Evolutionary conservation across 192 early-diverging fungal genomes (phyloP).

Genomic region (Neocallimastix lanati): DNA sequence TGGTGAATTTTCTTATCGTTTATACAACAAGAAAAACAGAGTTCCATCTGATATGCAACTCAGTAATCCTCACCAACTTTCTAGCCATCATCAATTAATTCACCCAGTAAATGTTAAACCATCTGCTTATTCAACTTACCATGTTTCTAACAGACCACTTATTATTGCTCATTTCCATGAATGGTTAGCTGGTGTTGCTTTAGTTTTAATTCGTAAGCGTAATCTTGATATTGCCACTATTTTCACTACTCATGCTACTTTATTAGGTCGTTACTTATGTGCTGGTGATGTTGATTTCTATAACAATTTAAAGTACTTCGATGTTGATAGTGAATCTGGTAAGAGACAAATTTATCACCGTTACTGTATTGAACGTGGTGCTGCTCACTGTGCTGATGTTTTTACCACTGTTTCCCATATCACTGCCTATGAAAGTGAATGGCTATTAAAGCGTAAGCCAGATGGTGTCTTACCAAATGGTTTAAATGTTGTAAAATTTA

Average conservation of each 20-base stretch:
- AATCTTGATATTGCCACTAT: slow-evolving; percentile 78
- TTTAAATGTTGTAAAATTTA: too few relatives aligned
- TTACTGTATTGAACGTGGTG: slow-evolving; percentile 89
- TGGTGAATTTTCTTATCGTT: slow-evolving; percentile 25
- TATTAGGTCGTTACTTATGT: too few relatives aligned
- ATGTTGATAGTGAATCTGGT: slow-evolving; percentile 86
- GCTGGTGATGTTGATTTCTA: slow-evolving; percentile 96
- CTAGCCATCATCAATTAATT: not conserved
- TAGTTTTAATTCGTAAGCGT: slow-evolving; percentile 70
- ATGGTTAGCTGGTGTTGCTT: slow-evolving; percentile 83
- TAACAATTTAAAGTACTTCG: slow-evolving; percentile 81
- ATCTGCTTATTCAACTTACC: not conserved
- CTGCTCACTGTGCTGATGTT: too few relatives aligned
- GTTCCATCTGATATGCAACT: not conserved
- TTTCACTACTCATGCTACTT: slow-evolving; percentile 93
- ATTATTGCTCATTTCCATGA: slow-evolving; percentile 96
- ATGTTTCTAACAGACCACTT: not conserved
- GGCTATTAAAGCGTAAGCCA: too few relatives aligned
- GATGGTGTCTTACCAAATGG: too few relatives aligned
- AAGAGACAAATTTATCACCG: slow-evolving; percentile 94
- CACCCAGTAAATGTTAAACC: not conserved
- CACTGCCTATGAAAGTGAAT: too few relatives aligned
- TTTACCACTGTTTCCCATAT: too few relatives aligned
- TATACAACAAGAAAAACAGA: not conserved
- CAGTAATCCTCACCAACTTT: not conserved